Evolutionary conservation across 1,284 basidiomycete species (phyloP), one percentile per base, ranked within the genome.

Genomic region (Trametes sp.): DNA sequence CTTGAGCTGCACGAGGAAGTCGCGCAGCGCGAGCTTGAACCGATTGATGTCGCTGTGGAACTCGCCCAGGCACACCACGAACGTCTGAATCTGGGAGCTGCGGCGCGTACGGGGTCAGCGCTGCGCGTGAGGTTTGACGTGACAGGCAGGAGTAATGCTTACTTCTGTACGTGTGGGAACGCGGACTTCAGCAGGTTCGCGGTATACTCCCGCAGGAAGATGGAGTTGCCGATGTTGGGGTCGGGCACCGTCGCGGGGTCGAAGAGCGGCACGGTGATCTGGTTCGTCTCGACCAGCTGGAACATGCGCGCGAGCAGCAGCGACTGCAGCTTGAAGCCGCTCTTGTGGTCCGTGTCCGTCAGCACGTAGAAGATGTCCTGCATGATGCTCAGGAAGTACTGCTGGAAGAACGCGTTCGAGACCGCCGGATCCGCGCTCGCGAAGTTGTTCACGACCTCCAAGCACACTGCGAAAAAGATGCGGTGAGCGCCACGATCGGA

Each of bases 281-380:
- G 80, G 72, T 91, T 90, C 50, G 84, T 87, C 78, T 97, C 94
- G 51, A 98, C 94, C 41, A 99, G 87, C 76, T 95, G 93, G 85
- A 97, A 98, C 81, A 99, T 87, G 42, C 95, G 87, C 14, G 95
- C 94, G 48, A 99, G 87, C n/a, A 98, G 83, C 68, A 92, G 80
- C 69, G 90, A 92, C 77, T 96, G 95, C 62, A 95, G 84, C 78
- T 96, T 96, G 84, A 97, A 96, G 23, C 95, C 96, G 73, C 94
- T 95, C 88, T 99, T 98, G 84, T 99, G 97, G 77, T 98, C 97
- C 14, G 97, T 90, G 75, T 99, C 97, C 28, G 97, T 99, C 56
- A 99, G 85, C 52, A 99, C 97, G 73, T 93, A 98, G 86, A 99
- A 98, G 62, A 95, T 95, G 76, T 99, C 98, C 73, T 98, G 96